Conservation (phyloP, 208 protist genomes). For the Lotmaria passim region DNA sequence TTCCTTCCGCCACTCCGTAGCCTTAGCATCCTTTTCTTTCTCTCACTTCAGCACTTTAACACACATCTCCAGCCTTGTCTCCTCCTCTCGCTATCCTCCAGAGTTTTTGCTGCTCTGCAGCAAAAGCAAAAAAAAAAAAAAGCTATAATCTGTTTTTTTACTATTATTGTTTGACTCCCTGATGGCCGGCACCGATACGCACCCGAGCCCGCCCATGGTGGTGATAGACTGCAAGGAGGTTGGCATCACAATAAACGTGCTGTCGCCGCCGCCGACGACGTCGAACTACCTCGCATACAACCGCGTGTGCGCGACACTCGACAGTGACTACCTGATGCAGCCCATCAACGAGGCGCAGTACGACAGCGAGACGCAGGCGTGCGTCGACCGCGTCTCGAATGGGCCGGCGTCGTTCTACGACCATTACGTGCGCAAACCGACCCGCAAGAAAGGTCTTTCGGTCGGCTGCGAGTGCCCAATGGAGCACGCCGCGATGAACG, state of each 20-base stretch:
- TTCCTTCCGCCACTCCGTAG: too few species aligned
- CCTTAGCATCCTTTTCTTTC: too few species aligned
- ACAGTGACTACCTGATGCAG: constrained; percentile 68
- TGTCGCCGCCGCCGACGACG: constrained; percentile 44
- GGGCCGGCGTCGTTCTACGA: constrained; percentile 59
- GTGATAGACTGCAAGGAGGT: constrained; percentile 35
- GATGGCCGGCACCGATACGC: constrained; percentile 10
- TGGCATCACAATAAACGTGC: constrained; percentile 45
- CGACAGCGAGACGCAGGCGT: constrained; percentile 76
- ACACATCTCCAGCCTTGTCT: too few species aligned
- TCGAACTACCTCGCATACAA: constrained; percentile 68
- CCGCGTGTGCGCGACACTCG: constrained; percentile 43
- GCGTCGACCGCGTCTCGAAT: constrained; percentile 52
- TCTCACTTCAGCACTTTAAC: too few species aligned
- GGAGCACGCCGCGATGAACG: constrained; percentile 28
- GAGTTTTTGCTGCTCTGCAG: not conserved
- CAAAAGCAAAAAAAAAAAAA: not conserved
- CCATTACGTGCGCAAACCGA: constrained; percentile 54
- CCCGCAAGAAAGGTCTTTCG: constrained; percentile 49
- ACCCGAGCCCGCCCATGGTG: constrained; percentile 11
- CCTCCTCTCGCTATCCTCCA: too few species aligned
- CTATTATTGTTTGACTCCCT: not conserved
- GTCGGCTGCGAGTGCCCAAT: constrained; percentile 51
- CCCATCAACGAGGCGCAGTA: constrained; percentile 78
- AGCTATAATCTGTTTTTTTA: not conserved